A percentile compares a stretch with the other conserved stretches of the same genome.
Evolutionary conservation across 2,329 filamentous ascomycete genomes (phyloP).

Genomic region (Pseudocercospora pini-densiflorae): DNA sequence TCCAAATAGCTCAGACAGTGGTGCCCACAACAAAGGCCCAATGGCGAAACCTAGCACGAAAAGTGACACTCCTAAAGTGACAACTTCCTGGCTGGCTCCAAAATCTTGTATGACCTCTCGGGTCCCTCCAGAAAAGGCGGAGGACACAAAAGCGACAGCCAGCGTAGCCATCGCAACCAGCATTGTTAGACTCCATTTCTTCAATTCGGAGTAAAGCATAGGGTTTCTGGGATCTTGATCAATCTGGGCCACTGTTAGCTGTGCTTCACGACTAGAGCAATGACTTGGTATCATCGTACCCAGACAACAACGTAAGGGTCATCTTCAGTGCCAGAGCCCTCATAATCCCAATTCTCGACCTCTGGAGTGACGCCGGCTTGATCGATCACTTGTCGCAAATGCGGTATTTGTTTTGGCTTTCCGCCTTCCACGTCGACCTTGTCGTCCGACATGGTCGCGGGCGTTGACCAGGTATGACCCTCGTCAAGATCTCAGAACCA

Average conservation of each 20-base stretch:
- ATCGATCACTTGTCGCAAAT: constrained; percentile 40
- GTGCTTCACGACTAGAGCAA: not conserved
- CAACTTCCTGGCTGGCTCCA: constrained; percentile 55
- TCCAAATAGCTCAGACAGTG: constrained; percentile 64
- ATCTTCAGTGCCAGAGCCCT: constrained; percentile 62
- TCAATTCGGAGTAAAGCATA: constrained; percentile 58
- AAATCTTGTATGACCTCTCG: constrained; percentile 61
- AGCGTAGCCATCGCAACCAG: constrained; percentile 69
- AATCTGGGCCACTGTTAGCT: constrained; percentile 42
- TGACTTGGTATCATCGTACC: constrained; percentile 16
- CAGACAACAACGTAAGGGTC: constrained; percentile 71
- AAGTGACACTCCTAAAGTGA: constrained; percentile 66
- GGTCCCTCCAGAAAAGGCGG: constrained; percentile 67
- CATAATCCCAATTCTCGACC: constrained; percentile 40
- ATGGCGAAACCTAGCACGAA: constrained; percentile 67
- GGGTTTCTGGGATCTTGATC: constrained; percentile 70
- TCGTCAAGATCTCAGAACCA: not conserved
- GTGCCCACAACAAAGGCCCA: constrained; percentile 60
- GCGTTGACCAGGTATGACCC: not conserved
- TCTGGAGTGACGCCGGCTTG: constrained; percentile 42
- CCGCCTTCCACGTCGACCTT: constrained; percentile 39
- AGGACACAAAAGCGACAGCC: constrained; percentile 70
- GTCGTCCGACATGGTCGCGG: constrained; percentile 28
- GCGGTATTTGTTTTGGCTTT: constrained; percentile 33
- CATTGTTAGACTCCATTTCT: constrained; percentile 70